Evolutionary conservation across 2,329 filamentous ascomycete genomes (phyloP), one percentile per base, ranked within the genome.

Genomic region (Coniosporium tulheliwenetii): DNA sequence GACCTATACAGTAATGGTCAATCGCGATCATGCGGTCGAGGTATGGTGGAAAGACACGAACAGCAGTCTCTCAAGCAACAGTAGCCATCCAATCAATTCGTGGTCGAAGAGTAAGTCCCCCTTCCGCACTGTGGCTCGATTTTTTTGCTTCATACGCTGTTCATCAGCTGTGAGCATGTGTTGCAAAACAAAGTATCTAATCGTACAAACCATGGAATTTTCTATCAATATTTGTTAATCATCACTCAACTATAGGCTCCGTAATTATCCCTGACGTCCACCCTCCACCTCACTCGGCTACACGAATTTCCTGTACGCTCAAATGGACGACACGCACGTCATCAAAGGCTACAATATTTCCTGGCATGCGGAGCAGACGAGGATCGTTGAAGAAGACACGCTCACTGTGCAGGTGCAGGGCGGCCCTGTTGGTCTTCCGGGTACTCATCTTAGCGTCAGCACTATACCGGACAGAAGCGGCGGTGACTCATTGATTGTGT

Each of bases 21-120:
- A 63, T 42, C 41, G 52, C 10, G 31, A 59, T 5, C 59, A 63
- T 43, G 50, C 53, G 3, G 53, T 61, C 2, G 59, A 65, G 38
- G 53, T 66, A 30, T 64, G 54, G 47, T 67, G 64, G 64, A 64
- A 60, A 46, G 63, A 67, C 41, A 60, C 58, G 2, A 59, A 65
- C 43, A 53, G 48, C 5, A 61, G 49, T 5, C 39, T 50, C 2
- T 44, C 45, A 1, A 50, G 52, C 3, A 56, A 51, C 1, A 46
- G 50, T 5, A 31, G 41, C 0, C 63, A 65, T 38, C 62, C 60
- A 0, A 59, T 64, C 47, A 65, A 65, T 32, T 44, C 48, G 2
- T 65, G 62, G 60, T 50, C 48, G 5, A 52, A 55, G 13, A 43
- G 48, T 52, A 35, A 47, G 50, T 43, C n/a, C 14, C 8, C 26